A percentile compares a stretch with the other conserved stretches of the same genome.
Evolutionary conservation across 108 stramenopile species (phyloP).

Genomic region (Pseudonitzschia multiseries): DNA sequence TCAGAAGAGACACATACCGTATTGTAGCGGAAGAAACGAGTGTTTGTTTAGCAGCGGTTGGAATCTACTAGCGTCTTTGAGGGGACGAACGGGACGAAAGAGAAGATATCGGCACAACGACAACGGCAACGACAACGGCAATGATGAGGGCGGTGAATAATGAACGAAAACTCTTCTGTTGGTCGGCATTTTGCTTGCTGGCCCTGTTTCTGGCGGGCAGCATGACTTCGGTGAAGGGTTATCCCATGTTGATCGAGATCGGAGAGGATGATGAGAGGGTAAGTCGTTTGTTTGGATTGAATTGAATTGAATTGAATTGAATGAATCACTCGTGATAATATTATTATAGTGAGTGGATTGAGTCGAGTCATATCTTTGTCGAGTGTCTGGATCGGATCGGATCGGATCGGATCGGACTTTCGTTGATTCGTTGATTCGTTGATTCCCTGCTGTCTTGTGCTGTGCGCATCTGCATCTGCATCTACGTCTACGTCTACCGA

Average conservation of each 20-base stretch:
- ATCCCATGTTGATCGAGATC: conserved; percentile 47
- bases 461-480: too few relatives aligned
- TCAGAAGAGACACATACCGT: too few relatives aligned
- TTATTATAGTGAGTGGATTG: too few relatives aligned
- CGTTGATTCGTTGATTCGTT: too few relatives aligned
- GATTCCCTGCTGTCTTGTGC: too few relatives aligned
- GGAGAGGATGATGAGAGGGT: conserved; percentile 35
- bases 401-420: too few relatives aligned
- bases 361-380: not conserved
- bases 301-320: not conserved
- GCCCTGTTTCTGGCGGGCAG: not conserved
- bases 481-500: too few relatives aligned
- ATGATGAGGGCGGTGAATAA: conserved; percentile 9
- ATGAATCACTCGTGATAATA: too few relatives aligned
- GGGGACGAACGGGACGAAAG: not conserved
- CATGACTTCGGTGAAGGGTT: conserved; percentile 17
- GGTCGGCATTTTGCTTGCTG: not conserved
- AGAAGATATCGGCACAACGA: not conserved
- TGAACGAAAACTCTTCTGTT: conserved; percentile 2
- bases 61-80: too few relatives aligned
- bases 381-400: not conserved
- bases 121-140: too few relatives aligned
- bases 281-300: conserved; percentile 14
- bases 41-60: too few relatives aligned
- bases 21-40: too few relatives aligned